phyloP scores from a whole-genome alignment of 192 early-diverging fungal species.

The Gaertneriomyces sp. region DNA sequence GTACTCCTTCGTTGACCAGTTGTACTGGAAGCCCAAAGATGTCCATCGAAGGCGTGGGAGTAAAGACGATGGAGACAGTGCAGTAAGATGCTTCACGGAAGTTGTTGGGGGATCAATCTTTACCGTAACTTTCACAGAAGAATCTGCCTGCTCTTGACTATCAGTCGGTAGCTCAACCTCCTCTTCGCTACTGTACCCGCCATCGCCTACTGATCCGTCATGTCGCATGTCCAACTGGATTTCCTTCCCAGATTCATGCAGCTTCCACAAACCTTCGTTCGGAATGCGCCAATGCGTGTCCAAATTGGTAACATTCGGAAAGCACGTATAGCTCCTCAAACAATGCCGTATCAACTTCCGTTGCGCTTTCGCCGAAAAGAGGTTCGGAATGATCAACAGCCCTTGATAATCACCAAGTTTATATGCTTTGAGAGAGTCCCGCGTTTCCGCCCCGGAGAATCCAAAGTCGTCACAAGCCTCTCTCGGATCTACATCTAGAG shows the following conservation, averaged over 20 bases:
- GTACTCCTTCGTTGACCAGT: constrained; percentile 58
- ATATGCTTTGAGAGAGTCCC: constrained; percentile 22
- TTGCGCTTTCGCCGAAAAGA: constrained; percentile 71
- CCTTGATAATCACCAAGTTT: constrained; percentile 51
- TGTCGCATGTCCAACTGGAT: constrained; percentile 2
- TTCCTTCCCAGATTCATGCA: constrained; percentile 36
- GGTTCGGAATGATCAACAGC: constrained; percentile 74
- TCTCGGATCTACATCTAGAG: constrained; percentile 5
- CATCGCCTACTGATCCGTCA: constrained; percentile 7
- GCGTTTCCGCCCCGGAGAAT: background rate
- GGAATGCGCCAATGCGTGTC: constrained; percentile 81
- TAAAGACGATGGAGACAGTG: constrained; percentile 23
- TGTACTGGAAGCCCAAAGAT: constrained; percentile 48
- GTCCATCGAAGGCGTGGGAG: constrained; percentile 43
- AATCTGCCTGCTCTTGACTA: background rate
- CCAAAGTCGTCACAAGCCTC: background rate
- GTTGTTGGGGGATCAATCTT: constrained; percentile 45
- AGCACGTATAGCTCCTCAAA: constrained; percentile 67
- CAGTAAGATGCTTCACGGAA: constrained; percentile 23
- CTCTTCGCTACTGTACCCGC: constrained; percentile 16
- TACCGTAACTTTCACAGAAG: constrained; percentile 1
- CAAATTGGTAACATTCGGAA: constrained; percentile 84
- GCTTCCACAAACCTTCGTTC: constrained; percentile 56
- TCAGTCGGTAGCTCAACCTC: background rate
- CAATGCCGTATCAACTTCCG: constrained; percentile 65